These are phyloP conservation scores for Pythium phragmitis DNA, from an alignment of 352 stramenopile species.

Conservation along the genomic window DNA sequence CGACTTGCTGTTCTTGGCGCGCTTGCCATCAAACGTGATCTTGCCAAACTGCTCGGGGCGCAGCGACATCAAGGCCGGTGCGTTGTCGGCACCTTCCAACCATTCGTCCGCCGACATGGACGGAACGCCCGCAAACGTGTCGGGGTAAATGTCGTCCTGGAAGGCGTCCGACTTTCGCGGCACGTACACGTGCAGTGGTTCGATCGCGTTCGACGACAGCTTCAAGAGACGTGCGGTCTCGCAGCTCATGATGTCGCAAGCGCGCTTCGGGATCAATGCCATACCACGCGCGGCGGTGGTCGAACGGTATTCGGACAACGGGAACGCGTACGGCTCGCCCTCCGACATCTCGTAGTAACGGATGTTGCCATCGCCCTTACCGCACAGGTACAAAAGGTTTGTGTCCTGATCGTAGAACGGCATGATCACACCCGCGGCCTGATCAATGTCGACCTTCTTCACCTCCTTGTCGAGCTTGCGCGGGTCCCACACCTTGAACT, in stretches of 20 bases:
- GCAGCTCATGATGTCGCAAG: slow-evolving; percentile 97
- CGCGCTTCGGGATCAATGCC: slow-evolving; percentile 98
- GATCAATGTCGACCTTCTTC: slow-evolving; percentile 96
- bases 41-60: slow-evolving; percentile 88
- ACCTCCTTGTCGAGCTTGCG: slow-evolving; percentile 92
- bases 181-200: slow-evolving; percentile 96
- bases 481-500: slow-evolving; percentile 89
- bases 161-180: slow-evolving; percentile 99
- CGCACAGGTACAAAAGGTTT: slow-evolving; percentile 97
- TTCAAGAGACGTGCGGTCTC: slow-evolving; percentile 96
- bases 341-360: slow-evolving; percentile 98
- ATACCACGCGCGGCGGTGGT: slow-evolving; percentile 96
- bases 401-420: slow-evolving; percentile 99
- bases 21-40: slow-evolving; percentile 86
- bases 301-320: slow-evolving; percentile 94
- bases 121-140: slow-evolving; percentile 92
- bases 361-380: slow-evolving; percentile 99
- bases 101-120: slow-evolving; percentile 97
- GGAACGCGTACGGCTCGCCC: slow-evolving; percentile 92
- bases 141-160: slow-evolving; percentile 99
- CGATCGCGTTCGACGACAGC: slow-evolving; percentile 95
- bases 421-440: slow-evolving; percentile 98
- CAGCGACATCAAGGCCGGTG: slow-evolving; percentile 91
- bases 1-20: slow-evolving; percentile 35
- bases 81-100: slow-evolving; percentile 93